Conservation (phyloP, 1,284 basidiomycete genomes). For the Wallemia hederae region DNA sequence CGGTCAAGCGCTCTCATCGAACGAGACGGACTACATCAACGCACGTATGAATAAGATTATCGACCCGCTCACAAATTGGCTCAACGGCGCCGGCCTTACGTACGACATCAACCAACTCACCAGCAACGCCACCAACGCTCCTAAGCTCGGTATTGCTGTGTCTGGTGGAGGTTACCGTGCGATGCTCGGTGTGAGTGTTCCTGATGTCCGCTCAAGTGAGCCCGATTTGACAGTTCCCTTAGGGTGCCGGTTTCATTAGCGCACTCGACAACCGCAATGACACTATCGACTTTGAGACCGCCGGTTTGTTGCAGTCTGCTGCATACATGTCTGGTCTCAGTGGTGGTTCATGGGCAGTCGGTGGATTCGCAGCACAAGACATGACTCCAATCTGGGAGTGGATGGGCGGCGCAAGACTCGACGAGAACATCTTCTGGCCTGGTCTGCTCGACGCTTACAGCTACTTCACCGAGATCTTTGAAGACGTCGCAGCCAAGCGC, state of each 20-base stretch:
- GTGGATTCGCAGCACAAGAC: background rate
- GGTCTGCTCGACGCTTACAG: slow-evolving; percentile 18
- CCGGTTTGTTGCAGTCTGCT: background rate
- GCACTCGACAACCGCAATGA: background rate
- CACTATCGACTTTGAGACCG: background rate
- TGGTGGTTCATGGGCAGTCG: background rate
- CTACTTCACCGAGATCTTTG: slow-evolving; percentile 17
- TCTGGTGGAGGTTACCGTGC: slow-evolving; percentile 21
- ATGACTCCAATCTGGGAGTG: slow-evolving; percentile 1
- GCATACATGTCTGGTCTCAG: background rate
- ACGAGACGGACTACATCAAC: background rate
- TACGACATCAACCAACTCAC: slow-evolving; percentile 8
- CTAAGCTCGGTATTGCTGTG: slow-evolving; percentile 17
- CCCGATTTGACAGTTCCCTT: background rate
- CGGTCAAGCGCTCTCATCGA: background rate
- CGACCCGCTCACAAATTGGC: background rate
- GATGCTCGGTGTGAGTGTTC: slow-evolving; percentile 14
- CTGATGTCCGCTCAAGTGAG: background rate
- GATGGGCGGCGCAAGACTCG: slow-evolving; percentile 5
- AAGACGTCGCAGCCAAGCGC: slow-evolving; percentile 14
- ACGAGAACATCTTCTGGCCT: slow-evolving; percentile 6
- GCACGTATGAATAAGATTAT: background rate
- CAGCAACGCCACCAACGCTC: slow-evolving; percentile 5
- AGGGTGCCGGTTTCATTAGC: background rate
- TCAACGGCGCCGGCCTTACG: slow-evolving; percentile 6